Evolutionary conservation across 2,329 filamentous ascomycete genomes (phyloP).

Genomic region (Sporothrix variecibatus): DNA sequence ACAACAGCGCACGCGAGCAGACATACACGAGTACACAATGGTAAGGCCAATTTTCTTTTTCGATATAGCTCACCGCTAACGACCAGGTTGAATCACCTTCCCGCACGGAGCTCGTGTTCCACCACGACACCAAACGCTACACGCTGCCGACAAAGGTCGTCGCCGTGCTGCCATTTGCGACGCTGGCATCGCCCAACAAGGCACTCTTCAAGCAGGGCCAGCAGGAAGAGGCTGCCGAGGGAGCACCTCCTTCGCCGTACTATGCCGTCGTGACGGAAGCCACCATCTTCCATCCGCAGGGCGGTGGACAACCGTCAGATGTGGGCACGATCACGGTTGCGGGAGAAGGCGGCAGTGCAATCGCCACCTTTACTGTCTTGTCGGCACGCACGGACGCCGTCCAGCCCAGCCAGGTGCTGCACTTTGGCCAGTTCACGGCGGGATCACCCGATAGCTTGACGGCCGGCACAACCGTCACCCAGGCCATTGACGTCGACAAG

Average conservation of each 20-base stretch:
- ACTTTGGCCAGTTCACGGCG: conserved; percentile 60
- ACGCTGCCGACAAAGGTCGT: conserved; percentile 48
- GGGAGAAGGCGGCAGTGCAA: conserved; percentile 30
- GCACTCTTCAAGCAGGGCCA: conserved; percentile 60
- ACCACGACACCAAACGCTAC: conserved; percentile 47
- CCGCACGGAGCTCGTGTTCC: conserved; percentile 49
- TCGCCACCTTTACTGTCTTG: conserved; percentile 54
- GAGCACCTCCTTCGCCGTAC: conserved; percentile 32
- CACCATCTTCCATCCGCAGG: conserved; percentile 77
- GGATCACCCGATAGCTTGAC: conserved; percentile 38
- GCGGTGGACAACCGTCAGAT: conserved; percentile 73
- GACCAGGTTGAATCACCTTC: background rate
- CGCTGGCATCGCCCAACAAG: conserved; percentile 53
- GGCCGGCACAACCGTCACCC: conserved; percentile 50
- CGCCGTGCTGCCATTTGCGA: conserved; percentile 51
- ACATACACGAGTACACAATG: background rate
- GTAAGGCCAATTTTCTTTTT: background rate
- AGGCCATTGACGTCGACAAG: conserved; percentile 62
- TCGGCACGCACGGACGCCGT: conserved; percentile 58
- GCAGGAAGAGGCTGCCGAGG: conserved; percentile 40
- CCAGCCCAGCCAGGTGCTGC: conserved; percentile 59
- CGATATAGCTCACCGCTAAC: background rate
- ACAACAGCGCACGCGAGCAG: background rate
- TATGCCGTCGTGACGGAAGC: conserved; percentile 61
- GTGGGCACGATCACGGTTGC: conserved; percentile 58